phyloP scores from a whole-genome alignment of 208 protist genomes.

The Crithidia acanthocephali region DNA sequence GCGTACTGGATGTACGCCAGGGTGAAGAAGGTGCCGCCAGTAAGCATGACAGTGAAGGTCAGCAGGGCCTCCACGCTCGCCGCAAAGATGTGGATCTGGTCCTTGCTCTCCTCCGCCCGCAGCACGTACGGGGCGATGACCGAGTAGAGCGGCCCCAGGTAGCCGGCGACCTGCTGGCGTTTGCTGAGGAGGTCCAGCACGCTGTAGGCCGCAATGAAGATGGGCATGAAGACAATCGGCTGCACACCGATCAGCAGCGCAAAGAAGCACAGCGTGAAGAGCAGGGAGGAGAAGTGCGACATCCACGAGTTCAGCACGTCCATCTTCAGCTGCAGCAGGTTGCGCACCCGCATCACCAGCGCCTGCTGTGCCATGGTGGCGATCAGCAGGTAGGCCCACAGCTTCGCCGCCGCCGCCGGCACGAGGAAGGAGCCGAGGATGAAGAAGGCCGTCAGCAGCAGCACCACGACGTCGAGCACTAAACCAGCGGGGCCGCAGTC shows the following conservation, averaged over 20 bases:
- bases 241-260: constrained; percentile 53
- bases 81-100: constrained; percentile 45
- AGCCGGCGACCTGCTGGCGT: constrained; percentile 26
- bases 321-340: constrained; percentile 50
- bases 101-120: constrained; percentile 34
- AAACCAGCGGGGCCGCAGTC: constrained; percentile 36
- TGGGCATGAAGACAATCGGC: constrained; percentile 45
- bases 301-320: constrained; percentile 46
- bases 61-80: constrained; percentile 69
- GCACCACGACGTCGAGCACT: constrained; percentile 29
- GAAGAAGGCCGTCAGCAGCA: constrained; percentile 19
- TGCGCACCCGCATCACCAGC: constrained; percentile 42
- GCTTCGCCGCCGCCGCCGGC: constrained; percentile 13
- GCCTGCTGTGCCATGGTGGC: constrained; percentile 50
- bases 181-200: constrained; percentile 47
- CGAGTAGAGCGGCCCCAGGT: constrained; percentile 42
- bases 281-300: constrained; percentile 60
- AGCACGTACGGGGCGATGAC: constrained; percentile 47
- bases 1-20: constrained; percentile 83
- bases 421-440: constrained; percentile 35
- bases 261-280: constrained; percentile 51
- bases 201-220: constrained; percentile 56
- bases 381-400: constrained; percentile 53
- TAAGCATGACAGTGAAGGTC: constrained; percentile 74
- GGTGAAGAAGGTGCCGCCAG: constrained; percentile 67